Evolutionary conservation across 768 basidiomycete genomes (phyloP), one percentile per base, ranked within the genome.

Genomic region (Hericium coralloides): DNA sequence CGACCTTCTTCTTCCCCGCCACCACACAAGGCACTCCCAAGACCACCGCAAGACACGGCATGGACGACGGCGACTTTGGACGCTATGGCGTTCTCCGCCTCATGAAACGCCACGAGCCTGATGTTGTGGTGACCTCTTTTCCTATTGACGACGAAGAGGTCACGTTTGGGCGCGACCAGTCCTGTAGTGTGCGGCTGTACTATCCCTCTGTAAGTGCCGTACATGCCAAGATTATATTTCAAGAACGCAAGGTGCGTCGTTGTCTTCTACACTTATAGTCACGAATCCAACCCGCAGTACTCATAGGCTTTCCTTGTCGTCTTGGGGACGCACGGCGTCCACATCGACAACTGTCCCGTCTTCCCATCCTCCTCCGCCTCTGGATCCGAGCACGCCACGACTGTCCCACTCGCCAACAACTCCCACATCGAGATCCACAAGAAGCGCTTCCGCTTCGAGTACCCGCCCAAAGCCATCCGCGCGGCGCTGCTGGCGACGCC

Each of bases 381-480:
- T 4, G 52, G 65, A 2, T 48, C 61, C n/a, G 58, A 64, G 12
- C 55, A 59, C 9, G 60, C 63, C 12, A 78, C 76, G 1, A 86
- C 78, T 1, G 74, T 89, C n/a, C 81, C 86, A 5, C 71, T 90
- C 17, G 73, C 74, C 10, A 87, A 86, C 66, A 77, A 81, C 67
- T 82, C 84, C 7, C 78, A 81, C 38, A 75, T 89, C 45, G 83
- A 84, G 59, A 83, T 89, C 14, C 81, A 81, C 65, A 76, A 75
- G 47, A 89, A 89, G 63, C 75, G 79, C 6, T 90, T 90, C 66
- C 71, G 74, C n/a, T 89, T 89, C 67, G 74, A 75, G 4, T 89
- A 89, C 64, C 88, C 87, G 2, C 86, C 88, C 5, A 88, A 88
- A 65, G 82, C 86, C 48, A 70, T 85, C 31, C 81, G 87, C 22